A percentile compares a stretch with the other conserved stretches of the same genome.
Conservation (phyloP, 106 monocot species). For the Dendrobium nobile region DNA sequence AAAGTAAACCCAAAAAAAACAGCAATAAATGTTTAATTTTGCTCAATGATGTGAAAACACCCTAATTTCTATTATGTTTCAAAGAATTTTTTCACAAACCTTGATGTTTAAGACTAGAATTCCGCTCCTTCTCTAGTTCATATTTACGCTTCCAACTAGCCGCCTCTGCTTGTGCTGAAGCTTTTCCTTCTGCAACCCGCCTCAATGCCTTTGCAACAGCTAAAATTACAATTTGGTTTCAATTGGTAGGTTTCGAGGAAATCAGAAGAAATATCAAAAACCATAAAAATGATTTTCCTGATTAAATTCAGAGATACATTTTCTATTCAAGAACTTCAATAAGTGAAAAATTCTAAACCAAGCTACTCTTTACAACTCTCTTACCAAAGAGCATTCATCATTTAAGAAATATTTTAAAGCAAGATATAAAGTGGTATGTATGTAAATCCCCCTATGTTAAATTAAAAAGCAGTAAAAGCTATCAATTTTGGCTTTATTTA, state of each 20-base stretch:
- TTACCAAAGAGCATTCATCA: background rate
- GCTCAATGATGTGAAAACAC: background rate
- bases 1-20: background rate
- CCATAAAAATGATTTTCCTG: background rate
- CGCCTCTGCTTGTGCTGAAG: constrained; percentile 80
- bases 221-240: constrained; percentile 28
- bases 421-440: too few relatives aligned
- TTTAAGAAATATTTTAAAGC: background rate
- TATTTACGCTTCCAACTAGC: constrained; percentile 93
- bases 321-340: background rate
- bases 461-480: background rate
- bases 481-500: background rate
- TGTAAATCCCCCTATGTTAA: background rate
- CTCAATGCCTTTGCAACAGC: constrained; percentile 92
- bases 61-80: background rate
- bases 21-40: background rate
- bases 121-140: constrained; percentile 69
- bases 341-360: background rate
- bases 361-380: background rate
- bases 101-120: constrained; percentile 38
- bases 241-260: constrained; percentile 1
- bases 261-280: background rate
- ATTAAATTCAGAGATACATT: background rate
- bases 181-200: constrained; percentile 84
- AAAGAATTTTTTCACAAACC: constrained; percentile 28